Conservation (phyloP, 108 stramenopile species). For the Skeletonema potamos region DNA sequence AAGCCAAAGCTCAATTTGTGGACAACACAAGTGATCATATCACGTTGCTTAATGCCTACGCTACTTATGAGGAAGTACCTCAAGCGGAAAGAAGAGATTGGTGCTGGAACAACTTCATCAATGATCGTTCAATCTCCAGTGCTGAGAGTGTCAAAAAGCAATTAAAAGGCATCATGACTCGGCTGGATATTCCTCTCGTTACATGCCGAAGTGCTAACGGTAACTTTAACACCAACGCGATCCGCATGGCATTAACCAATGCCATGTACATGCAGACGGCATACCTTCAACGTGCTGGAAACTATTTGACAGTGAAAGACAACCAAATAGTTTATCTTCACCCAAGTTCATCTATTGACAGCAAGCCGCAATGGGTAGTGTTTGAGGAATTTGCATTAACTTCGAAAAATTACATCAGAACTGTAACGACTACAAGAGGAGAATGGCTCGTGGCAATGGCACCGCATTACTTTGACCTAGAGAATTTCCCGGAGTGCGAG, state of each 20-base stretch:
- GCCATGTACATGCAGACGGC: conserved; percentile 98
- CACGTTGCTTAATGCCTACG: conserved; percentile 95
- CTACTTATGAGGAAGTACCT: conserved; percentile 87
- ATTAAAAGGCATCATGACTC: conserved; percentile 87
- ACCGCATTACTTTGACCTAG: conserved; percentile 98
- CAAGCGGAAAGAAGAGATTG: conserved; percentile 87
- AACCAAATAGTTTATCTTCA: conserved; percentile 97
- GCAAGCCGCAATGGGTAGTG: conserved; percentile 95
- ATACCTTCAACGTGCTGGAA: conserved; percentile 89
- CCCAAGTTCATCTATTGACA: conserved; percentile 89
- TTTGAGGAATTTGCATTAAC: conserved; percentile 99
- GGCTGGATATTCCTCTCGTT: conserved; percentile 83
- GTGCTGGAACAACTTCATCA: conserved; percentile 99
- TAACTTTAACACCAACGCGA: conserved; percentile 85
- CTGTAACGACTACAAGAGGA: conserved; percentile 88
- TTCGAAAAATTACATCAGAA: conserved; percentile 97
- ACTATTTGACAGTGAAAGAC: conserved; percentile 98
- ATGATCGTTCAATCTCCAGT: conserved; percentile 89
- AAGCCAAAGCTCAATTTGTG: conserved; percentile 98
- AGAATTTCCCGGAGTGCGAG: conserved; percentile 95
- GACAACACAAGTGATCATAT: conserved; percentile 96
- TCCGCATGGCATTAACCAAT: conserved; percentile 87
- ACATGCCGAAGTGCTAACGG: conserved; percentile 79
- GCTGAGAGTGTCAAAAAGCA: conserved; percentile 92
- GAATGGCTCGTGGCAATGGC: conserved; percentile 98